Evolutionary conservation across 495 filamentous ascomycete species (phyloP).

Genomic region (Xylaria palmicola): DNA sequence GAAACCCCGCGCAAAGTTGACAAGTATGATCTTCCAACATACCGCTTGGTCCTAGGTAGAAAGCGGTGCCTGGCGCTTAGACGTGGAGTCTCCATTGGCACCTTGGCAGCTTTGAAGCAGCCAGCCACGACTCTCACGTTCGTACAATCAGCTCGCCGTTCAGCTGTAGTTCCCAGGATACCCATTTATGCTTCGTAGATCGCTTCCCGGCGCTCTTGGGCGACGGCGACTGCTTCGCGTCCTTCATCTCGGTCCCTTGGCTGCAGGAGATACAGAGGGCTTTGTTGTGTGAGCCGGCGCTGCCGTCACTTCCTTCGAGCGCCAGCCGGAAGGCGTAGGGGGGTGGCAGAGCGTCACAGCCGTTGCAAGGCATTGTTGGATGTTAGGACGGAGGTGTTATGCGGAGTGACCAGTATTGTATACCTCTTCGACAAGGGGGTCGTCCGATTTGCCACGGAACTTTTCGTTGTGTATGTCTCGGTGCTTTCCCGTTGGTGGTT

Average conservation of each 20-base stretch:
- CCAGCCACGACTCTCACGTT: slow-evolving; percentile 6
- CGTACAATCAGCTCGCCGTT: slow-evolving; percentile 9
- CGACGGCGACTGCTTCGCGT: neutral
- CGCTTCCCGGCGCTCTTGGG: slow-evolving; percentile 2
- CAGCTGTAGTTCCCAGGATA: slow-evolving; percentile 13
- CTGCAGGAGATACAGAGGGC: slow-evolving; percentile 5
- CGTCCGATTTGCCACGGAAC: neutral
- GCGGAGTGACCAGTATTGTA: neutral
- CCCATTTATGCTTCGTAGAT: slow-evolving; percentile 8
- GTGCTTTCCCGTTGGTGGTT: neutral
- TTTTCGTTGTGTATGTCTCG: neutral
- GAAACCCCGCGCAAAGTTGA: neutral
- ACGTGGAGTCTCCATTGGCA: too few relatives aligned
- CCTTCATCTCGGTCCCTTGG: neutral
- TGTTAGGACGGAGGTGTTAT: neutral
- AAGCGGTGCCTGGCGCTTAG: too few relatives aligned
- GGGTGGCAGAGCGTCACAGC: slow-evolving; percentile 13
- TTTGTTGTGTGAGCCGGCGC: slow-evolving; percentile 4
- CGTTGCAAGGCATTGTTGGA: slow-evolving; percentile 6
- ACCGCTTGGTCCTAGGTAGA: neutral
- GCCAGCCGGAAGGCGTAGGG: slow-evolving; percentile 12
- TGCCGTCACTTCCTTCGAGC: neutral
- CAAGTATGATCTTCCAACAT: neutral
- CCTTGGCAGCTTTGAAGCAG: too few relatives aligned
- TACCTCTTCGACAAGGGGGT: neutral